Percentiles rank a stretch among this genome's conserved stretches.
Conservation (phyloP, 768 basidiomycete genomes). For the Hebeloma cylindrosporum region DNA sequence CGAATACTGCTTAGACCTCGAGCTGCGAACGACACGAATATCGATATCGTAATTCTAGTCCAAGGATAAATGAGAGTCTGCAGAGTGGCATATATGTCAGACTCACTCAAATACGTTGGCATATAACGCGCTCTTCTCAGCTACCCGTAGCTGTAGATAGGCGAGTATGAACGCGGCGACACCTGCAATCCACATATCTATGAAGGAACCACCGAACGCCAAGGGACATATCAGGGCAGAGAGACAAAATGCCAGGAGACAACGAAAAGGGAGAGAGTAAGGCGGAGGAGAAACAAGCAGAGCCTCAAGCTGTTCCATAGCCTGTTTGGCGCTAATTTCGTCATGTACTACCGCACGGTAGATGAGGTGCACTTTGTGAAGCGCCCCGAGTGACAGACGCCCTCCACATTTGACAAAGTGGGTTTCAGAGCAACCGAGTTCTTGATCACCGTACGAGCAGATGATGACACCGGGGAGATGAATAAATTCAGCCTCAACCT, state of each 20-base stretch:
- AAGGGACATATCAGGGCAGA: conserved; percentile 81
- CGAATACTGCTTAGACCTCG: conserved; percentile 81
- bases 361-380: conserved; percentile 81
- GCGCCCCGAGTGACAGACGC: conserved; percentile 76
- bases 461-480: conserved; percentile 82
- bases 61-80: conserved; percentile 6
- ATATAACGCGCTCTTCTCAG: conserved; percentile 75
- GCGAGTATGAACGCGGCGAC: conserved; percentile 64
- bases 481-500: conserved; percentile 90
- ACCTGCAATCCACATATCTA: conserved; percentile 86
- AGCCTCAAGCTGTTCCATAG: conserved; percentile 58
- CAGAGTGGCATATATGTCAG: not conserved
- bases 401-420: conserved; percentile 83
- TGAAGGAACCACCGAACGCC: conserved; percentile 79
- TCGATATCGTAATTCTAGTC: conserved; percentile 85
- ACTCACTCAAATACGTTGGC: conserved; percentile 91
- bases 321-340: conserved; percentile 81
- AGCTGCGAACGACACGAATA: conserved; percentile 76
- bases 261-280: conserved; percentile 63
- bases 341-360: conserved; percentile 92
- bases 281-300: conserved; percentile 65
- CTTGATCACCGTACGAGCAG: conserved; percentile 86
- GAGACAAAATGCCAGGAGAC: conserved; percentile 65
- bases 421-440: conserved; percentile 87
- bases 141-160: conserved; percentile 71